Evolutionary conservation across 2,329 filamentous ascomycete species (phyloP).

Genomic region (Tolypocladium ovalisporum): DNA sequence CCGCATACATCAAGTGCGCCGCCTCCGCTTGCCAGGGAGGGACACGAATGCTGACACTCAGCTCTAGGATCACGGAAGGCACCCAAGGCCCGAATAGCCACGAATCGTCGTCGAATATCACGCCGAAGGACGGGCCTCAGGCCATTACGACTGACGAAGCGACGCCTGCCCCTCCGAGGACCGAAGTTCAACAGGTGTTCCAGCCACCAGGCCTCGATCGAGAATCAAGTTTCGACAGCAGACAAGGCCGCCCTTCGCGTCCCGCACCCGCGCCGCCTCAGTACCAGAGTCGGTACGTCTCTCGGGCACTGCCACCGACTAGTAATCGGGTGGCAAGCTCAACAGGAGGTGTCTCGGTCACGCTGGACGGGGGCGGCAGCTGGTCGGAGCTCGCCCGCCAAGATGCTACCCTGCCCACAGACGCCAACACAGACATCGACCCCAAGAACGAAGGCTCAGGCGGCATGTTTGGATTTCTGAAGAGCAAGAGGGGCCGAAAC

Average conservation of each 20-base stretch:
- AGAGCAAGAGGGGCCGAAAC: slow-evolving; percentile 78
- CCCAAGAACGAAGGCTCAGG: slow-evolving; percentile 49
- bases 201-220: slow-evolving; percentile 6
- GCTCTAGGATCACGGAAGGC: slow-evolving; percentile 25
- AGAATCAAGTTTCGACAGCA: slow-evolving; percentile 12
- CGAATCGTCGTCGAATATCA: slow-evolving; percentile 2
- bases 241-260: slow-evolving; percentile 13
- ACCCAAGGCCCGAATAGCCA: slow-evolving; percentile 7
- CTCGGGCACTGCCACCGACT: slow-evolving; percentile 38
- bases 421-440: slow-evolving; percentile 45
- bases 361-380: slow-evolving; percentile 77
- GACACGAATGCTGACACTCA: slow-evolving; percentile 8
- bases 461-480: slow-evolving; percentile 84
- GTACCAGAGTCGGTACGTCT: slow-evolving; percentile 36
- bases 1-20: slow-evolving; percentile 63
- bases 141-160: slow-evolving; percentile 42
- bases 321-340: slow-evolving; percentile 64
- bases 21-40: not conserved
- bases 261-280: slow-evolving; percentile 29
- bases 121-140: slow-evolving; percentile 20
- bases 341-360: slow-evolving; percentile 79
- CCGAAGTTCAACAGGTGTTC: not conserved
- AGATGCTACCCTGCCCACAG: slow-evolving; percentile 61
- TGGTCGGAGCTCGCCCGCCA: slow-evolving; percentile 88
- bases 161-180: slow-evolving; percentile 22